Evolutionary conservation across 306 rosid genomes (phyloP).

Genomic region (Sphenostylis stenocarpa): DNA sequence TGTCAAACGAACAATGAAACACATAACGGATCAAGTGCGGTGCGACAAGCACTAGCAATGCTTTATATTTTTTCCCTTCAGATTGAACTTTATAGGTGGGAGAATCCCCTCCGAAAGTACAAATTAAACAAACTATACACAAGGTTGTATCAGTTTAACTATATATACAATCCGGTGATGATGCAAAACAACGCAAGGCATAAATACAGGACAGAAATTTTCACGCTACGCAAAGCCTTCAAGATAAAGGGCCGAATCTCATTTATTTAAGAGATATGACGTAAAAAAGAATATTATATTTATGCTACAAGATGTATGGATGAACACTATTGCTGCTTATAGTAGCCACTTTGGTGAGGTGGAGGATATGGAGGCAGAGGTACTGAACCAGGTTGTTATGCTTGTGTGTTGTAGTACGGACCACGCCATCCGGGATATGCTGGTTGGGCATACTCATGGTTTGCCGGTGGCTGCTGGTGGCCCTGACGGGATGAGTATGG

Average conservation of each 20-base stretch:
- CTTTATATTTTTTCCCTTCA: background rate
- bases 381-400: conserved; percentile 67
- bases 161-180: conserved; percentile 29
- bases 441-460: conserved; percentile 90
- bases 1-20: background rate
- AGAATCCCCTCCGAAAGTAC: conserved; percentile 9
- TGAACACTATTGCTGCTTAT: conserved; percentile 67
- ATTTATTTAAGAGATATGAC: conserved; percentile 28
- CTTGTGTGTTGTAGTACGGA: conserved; percentile 70
- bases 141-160: conserved; percentile 22
- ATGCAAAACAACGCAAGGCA: conserved; percentile 32
- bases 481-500: conserved; percentile 66
- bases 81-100: conserved; percentile 5
- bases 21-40: background rate
- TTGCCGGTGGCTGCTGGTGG: conserved; percentile 65
- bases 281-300: conserved; percentile 41
- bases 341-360: conserved; percentile 87
- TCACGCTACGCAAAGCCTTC: conserved; percentile 16
- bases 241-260: conserved; percentile 32
- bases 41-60: no score
- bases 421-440: conserved; percentile 99
- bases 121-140: conserved; percentile 43
- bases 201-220: background rate
- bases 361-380: conserved; percentile 89
- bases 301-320: conserved; percentile 10